Percentiles rank a stretch among this genome's conserved stretches.
These are phyloP conservation scores for Leucocoprinus leucothites DNA, from an alignment of 768 basidiomycete genomes.

Conservation along the genomic window DNA sequence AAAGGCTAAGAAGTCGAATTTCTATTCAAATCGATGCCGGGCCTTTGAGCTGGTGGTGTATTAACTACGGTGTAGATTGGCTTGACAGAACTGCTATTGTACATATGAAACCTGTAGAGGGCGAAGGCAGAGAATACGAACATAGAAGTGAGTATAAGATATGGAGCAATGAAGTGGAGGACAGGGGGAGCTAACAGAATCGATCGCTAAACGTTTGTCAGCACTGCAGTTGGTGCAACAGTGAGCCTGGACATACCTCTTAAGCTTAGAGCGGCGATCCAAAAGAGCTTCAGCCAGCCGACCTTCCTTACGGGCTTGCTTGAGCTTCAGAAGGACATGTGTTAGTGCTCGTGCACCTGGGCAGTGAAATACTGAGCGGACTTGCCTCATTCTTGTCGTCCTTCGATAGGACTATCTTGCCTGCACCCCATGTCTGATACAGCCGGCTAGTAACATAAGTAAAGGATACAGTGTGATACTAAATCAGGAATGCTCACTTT, in stretches of 20 bases:
- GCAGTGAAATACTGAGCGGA: not conserved
- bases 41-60: too few relatives aligned
- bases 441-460: constrained; percentile 44
- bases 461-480: not conserved
- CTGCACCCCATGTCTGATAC: constrained; percentile 85
- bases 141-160: not conserved
- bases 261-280: constrained; percentile 82
- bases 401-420: constrained; percentile 62
- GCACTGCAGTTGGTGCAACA: not conserved
- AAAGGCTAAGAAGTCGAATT: too few relatives aligned
- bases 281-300: constrained; percentile 78
- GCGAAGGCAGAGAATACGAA: not conserved
- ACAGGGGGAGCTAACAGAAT: constrained; percentile 35
- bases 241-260: constrained; percentile 51
- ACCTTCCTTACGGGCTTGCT: constrained; percentile 75
- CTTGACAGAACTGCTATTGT: too few relatives aligned
- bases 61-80: not conserved
- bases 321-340: constrained; percentile 46
- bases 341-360: constrained; percentile 5
- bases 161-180: too few relatives aligned
- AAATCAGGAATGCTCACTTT: constrained; percentile 48
- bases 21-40: too few relatives aligned
- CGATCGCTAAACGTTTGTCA: constrained; percentile 36
- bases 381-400: constrained; percentile 74
- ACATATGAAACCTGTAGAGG: too few relatives aligned